Base-by-base conservation (phyloP, 1,139 yeast species). In the Zygosaccharomyces sapae region DNA sequence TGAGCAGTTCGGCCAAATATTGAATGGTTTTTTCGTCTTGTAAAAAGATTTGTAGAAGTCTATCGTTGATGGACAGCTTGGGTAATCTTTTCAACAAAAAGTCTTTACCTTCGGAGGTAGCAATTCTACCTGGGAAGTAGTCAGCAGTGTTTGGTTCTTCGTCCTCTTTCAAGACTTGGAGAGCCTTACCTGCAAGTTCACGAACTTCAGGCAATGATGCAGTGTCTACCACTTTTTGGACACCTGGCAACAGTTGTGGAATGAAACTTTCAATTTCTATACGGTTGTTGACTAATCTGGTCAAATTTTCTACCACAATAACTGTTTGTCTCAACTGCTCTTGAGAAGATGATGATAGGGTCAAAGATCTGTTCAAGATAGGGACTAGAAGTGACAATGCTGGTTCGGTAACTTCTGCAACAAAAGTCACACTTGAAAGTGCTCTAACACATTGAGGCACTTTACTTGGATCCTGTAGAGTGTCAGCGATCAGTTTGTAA, bases 371-470 rank as follows among this genome's bases (percentile, higher is more conserved):
- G 67, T 83, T 92, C 63, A 92, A 77, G 58, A 90, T 90, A 44
- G 98, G 98, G 36, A 88, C 97, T 59, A 92, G 76, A 50, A 92
- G 72, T 3, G 97, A 80, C 57, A 92, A 75, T 5, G 96, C 94
- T 6, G 97, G 95, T 70, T 90, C 97, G 12, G 97, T 92, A 54
- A 92, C 98, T 73, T 92, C 98, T 43, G 98, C 96, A 43, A 92
- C 98, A 68, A 92, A 92, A 0, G 98, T 92, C 46, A 92, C 97
- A 41, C 95, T 86, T 1, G 96, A 85, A 54, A 92, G 77, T 44
- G 90, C 81, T 69, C 86, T 87, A 68, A 92, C 87, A 69, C 96
- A 89, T 51, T 81, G 85, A 49, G 96, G 86, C 44, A 90, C 95
- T 65, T 85, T 86, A 56, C 76, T 76, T 40, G 97, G 97, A 65